Base-by-base conservation (phyloP, 345 rosid species). In the Pelargonium nanum region DNA sequence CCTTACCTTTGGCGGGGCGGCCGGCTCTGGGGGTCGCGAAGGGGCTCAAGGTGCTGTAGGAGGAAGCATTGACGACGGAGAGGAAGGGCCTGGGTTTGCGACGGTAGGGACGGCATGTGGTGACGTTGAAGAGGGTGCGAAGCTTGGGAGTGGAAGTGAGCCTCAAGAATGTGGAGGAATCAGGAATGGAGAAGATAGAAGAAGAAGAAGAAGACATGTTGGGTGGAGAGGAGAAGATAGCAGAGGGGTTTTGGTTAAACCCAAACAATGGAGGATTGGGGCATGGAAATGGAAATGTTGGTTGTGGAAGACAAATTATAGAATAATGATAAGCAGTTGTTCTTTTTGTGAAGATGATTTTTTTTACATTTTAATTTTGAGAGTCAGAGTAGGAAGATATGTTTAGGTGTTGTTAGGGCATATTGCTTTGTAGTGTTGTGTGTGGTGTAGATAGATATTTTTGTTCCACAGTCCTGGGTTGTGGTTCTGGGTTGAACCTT, bases 1-100 rank as follows among this genome's bases (percentile, higher is more conserved):
- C 26, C 34, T 76, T 79, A 16, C 60, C 59, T 69, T 75, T 87
- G 45, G 76, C 82, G n/a, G 62, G 32, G 20, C 55, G 52, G 30
- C 60, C 74, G 69, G 58, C 74, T 67, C 24, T 66, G 77, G 57
- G 80, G 53, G 67, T 20, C 22, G 34, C n/a, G n/a, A n/a, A n/a
- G n/a, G n/a, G n/a, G n/a, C n/a, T n/a, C n/a, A n/a, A n/a, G n/a
- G n/a, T n/a, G n/a, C n/a, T n/a, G n/a, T n/a, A 22, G 22, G 28
- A 56, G 22, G 53, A 23, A 4, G 86, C 80, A 48, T 64, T 73
- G 62, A 74, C 53, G 53, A 78, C 69, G 56, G 69, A 75, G 57
- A 72, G 60, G 32, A 72, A 19, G 21, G 68, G 69, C 23, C 19
- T 45, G 44, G 48, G 65, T 1, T 50, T 61, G 60, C 50, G 50